Evolutionary conservation across 192 early-diverging fungal species (phyloP), one percentile per base, ranked within the genome.

Genomic region (Linnemannia exigua): DNA sequence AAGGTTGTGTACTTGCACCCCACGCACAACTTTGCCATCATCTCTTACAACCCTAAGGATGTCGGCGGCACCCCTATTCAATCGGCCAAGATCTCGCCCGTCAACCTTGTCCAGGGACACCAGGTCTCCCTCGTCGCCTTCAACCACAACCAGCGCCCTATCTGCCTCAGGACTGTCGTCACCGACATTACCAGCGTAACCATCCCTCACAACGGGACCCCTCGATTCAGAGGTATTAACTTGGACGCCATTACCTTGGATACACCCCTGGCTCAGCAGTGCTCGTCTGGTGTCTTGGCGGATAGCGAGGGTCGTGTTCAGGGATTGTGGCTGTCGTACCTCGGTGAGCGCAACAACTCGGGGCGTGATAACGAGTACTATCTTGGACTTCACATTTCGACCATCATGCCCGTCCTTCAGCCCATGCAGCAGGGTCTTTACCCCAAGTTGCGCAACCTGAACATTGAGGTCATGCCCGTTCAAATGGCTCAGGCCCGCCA

Each of bases 1-100:
- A 94, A 93, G 75, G 91, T 97, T 50, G 75, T 87, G 51, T 97
- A 95, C 79, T 71, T 96, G 52, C 98, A 99, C 68, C 98, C 98
- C n/a, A 95, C 93, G 0, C 95, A 97, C 81, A 98, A 97, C 88
- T 94, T 97, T 86, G 93, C 95, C 8, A 91, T 99, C 66, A 79
- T 97, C 14, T 90, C 91, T 58, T 99, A 96, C 87, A 95, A 99
- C 82, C 95, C 98, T 31, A 87, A 77, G 51, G 90, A 92, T 41
- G 88, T 97, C 75, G 96, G 95, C 47, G 88, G 91, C 14, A 96
- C 95, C 15, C 92, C 95, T 46, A 92, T 98, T 12, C 76, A 88
- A 46, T 88, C 90, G 22, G 92, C 93, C 28, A 88, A 89, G 25
- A 78, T 97, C 22, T 94, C 92, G 35, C 85, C 84, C 31, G 87